A percentile compares a stretch with the other conserved stretches of the same genome.
These are phyloP conservation scores for Collybia sp. DNA, from an alignment of 768 basidiomycete genomes.

Conservation along the genomic window DNA sequence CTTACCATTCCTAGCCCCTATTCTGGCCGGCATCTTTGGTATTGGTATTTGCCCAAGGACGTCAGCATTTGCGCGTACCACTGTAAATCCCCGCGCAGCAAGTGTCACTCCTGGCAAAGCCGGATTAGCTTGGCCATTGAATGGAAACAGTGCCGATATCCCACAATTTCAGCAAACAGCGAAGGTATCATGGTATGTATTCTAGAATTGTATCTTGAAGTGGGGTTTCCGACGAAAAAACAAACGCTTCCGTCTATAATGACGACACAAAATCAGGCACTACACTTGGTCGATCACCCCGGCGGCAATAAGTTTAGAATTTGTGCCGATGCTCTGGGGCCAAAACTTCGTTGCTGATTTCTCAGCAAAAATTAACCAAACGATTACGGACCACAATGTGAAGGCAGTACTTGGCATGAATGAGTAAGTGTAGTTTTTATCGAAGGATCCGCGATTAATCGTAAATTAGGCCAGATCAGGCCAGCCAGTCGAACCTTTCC, in stretches of 20 bases:
- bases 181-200: constrained; percentile 45
- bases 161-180: constrained; percentile 36
- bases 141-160: constrained; percentile 33
- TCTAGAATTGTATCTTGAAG: not conserved
- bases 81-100: constrained; percentile 2
- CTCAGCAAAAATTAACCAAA: constrained; percentile 32
- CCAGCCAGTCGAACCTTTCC: constrained; percentile 16
- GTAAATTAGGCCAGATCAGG: constrained; percentile 39
- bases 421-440: constrained; percentile 28
- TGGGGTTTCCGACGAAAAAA: too few species aligned
- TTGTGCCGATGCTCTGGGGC: constrained; percentile 58
- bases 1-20: not conserved
- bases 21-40: constrained; percentile 4
- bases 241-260: too few species aligned
- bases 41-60: not conserved
- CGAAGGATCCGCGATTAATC: not conserved
- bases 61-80: too few species aligned
- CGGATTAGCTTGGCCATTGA: constrained; percentile 42
- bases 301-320: constrained; percentile 35
- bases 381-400: constrained; percentile 29
- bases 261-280: constrained; percentile 28
- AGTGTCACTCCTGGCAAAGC: constrained; percentile 38
- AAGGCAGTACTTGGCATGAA: constrained; percentile 49
- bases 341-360: constrained; percentile 33
- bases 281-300: constrained; percentile 44